These are phyloP conservation scores for Fagopyrum esculentum DNA, from an alignment of 148 eudicot genomes.

Conservation along the genomic window DNA sequence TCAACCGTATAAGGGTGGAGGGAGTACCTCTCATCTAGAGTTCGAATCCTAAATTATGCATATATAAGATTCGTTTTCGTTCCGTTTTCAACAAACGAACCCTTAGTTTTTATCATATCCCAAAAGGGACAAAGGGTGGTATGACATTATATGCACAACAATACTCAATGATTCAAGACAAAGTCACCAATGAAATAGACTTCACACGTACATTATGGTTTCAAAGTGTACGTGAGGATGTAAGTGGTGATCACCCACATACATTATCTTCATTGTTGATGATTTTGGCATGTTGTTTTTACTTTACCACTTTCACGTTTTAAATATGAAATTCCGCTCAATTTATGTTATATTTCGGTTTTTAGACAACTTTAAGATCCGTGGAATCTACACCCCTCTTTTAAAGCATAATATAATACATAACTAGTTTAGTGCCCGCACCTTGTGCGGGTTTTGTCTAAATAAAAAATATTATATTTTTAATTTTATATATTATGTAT, in stretches of 20 bases:
- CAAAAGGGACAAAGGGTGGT: neutral
- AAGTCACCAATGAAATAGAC: conserved; percentile 4
- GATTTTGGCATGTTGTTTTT: neutral
- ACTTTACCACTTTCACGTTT: conserved; percentile 6
- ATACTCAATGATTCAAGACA: neutral
- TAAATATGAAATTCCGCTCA: neutral
- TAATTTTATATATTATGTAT: too few relatives aligned
- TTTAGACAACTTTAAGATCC: neutral
- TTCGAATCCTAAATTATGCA: too few relatives aligned
- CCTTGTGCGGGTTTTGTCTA: too few relatives aligned
- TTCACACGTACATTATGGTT: neutral
- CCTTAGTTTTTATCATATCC: too few relatives aligned
- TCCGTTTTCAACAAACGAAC: too few relatives aligned
- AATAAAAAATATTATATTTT: too few relatives aligned
- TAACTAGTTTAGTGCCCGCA: too few relatives aligned
- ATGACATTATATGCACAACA: neutral
- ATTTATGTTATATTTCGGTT: neutral
- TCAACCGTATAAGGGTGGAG: too few relatives aligned
- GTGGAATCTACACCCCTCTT: neutral
- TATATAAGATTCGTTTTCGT: too few relatives aligned
- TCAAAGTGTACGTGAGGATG: neutral
- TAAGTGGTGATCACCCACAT: neutral
- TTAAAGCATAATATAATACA: neutral
- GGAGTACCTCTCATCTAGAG: too few relatives aligned
- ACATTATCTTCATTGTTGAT: neutral